Base-by-base conservation (phyloP, 805 yeast species). In the Cyberlindnera amylophila region DNA sequence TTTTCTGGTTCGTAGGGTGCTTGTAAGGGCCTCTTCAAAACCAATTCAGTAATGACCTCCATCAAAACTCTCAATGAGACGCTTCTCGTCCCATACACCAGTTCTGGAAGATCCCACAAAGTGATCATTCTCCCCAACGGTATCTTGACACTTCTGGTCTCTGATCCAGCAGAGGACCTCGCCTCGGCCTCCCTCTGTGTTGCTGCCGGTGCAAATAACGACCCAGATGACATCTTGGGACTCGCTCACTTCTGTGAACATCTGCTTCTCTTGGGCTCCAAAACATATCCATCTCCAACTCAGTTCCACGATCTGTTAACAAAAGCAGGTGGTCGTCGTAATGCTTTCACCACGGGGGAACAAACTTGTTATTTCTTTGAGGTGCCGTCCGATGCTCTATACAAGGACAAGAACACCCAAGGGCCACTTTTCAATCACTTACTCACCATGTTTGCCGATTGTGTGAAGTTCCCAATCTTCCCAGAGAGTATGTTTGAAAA, bases 211-310 rank as follows among this genome's bases (percentile, higher is more conserved):
- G 81, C 96, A 2, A 81, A 80, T 54, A 71, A 80, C 36, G 97
- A 91, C 51, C 91, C 95, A 0, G 67, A 65, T 6, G 72, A 71
- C 4, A 52, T 83, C 1, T 79, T 79, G 0, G 99, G 99, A 0
- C 57, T 91, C 29, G 98, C 98, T 0, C 99, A 91, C 65, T 73
- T 87, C 44, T 83, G 95, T 53, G 96, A 88, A 56, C 96, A 88
- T 59, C 69, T 84, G 71, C 42, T 81, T 3, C 63, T 77, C 27
- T 68, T 71, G 42, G 85, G 82, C 3, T 75, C 85, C 0, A 77
- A 72, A 51, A 62, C 69, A 38, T 81, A 59, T 47, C 81, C 85
- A 1, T 57, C 63, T 15, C 69, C 76, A 1, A 71, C 68, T 30
- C 52, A 54, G 19, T 77, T 76, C 46, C 72, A 72, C 37, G 70